These are phyloP conservation scores for Lentithecium fluviatile DNA, from an alignment of 495 filamentous ascomycete genomes.

Conservation along the genomic window DNA sequence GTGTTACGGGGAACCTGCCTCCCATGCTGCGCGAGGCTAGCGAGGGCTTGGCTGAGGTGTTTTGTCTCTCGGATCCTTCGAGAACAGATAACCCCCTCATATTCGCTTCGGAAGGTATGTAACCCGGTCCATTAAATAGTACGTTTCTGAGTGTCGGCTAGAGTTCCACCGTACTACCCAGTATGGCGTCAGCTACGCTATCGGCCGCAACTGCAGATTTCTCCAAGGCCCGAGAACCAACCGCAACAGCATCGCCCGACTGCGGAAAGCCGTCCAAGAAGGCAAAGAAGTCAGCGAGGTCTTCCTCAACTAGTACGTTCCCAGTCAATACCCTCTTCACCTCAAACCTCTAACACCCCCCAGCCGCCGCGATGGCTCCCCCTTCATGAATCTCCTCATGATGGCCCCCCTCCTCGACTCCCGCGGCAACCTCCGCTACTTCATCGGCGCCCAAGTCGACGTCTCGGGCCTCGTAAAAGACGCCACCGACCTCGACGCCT, in stretches of 20 bases:
- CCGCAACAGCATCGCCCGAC: constrained; percentile 50
- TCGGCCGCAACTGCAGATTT: constrained; percentile 61
- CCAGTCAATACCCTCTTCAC: not conserved
- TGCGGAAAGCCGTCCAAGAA: constrained; percentile 54
- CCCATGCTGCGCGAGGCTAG: constrained; percentile 56
- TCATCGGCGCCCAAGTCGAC: constrained; percentile 66
- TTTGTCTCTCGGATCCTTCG: constrained; percentile 74
- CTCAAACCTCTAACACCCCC: constrained; percentile 6
- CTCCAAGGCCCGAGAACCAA: constrained; percentile 60
- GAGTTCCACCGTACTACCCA: constrained; percentile 62
- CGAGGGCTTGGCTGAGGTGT: constrained; percentile 72
- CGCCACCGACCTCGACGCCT: constrained; percentile 57
- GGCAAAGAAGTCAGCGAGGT: constrained; percentile 64
- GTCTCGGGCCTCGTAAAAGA: constrained; percentile 63
- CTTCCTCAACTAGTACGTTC: constrained; percentile 63
- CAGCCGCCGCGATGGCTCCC: constrained; percentile 62
- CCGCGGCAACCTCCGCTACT: constrained; percentile 59
- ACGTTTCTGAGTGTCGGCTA: constrained; percentile 23
- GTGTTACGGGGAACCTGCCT: constrained; percentile 58
- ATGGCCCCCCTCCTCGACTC: constrained; percentile 62
- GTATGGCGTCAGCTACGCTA: constrained; percentile 56
- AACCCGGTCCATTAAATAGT: not conserved
- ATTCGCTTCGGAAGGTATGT: constrained; percentile 70
- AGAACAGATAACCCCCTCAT: constrained; percentile 73
- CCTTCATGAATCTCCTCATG: constrained; percentile 70